phyloP scores from a whole-genome alignment of 1,284 basidiomycete species.

The Leccinum solheimii region DNA sequence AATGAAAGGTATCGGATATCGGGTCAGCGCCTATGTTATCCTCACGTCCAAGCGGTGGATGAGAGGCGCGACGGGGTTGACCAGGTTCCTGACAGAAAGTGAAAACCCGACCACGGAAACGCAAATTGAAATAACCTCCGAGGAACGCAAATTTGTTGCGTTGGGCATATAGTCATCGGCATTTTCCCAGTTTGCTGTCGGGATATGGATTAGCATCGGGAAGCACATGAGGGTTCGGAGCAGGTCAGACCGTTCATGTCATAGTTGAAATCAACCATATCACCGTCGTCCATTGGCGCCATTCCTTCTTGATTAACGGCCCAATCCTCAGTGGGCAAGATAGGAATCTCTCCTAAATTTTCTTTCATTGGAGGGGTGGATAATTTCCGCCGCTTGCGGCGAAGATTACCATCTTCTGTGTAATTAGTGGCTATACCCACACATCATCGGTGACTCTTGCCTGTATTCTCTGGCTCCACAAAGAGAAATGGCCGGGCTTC shows the following conservation, averaged over 20 bases:
- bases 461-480: conserved; percentile 40
- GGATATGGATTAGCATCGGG: conserved; percentile 8
- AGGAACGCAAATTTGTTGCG: conserved; percentile 50
- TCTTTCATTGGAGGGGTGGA: conserved; percentile 1
- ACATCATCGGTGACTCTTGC: conserved; percentile 4
- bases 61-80: conserved; percentile 65
- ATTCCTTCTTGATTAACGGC: neutral
- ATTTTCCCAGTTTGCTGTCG: conserved; percentile 26
- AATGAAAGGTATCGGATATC: conserved; percentile 44
- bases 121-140: conserved; percentile 50
- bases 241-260: conserved; percentile 27
- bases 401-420: conserved; percentile 18
- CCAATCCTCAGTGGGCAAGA: conserved; percentile 7
- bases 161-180: conserved; percentile 17
- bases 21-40: conserved; percentile 48
- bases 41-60: conserved; percentile 49
- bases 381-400: conserved; percentile 30
- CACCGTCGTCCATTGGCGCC: conserved; percentile 12
- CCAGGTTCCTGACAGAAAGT: conserved; percentile 63
- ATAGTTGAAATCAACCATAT: conserved; percentile 27
- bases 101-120: conserved; percentile 4
- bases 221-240: neutral
- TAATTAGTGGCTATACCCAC: conserved; percentile 1
- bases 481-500: conserved; percentile 58
- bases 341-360: conserved; percentile 1